These are phyloP conservation scores for Akebia trifoliata DNA, from an alignment of 164 flowering plant genomes.

Conservation along the genomic window DNA sequence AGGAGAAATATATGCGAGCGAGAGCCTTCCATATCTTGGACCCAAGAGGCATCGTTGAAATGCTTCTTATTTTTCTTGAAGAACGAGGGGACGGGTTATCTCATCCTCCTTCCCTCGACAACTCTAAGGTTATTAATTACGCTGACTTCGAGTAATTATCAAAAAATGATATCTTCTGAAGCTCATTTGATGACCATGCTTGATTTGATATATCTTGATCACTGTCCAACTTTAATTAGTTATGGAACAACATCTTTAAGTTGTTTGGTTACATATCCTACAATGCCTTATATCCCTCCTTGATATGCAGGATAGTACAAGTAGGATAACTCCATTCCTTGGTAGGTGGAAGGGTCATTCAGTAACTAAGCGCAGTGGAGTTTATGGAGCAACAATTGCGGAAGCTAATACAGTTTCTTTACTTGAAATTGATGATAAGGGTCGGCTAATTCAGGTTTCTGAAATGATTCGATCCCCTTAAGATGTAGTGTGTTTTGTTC, in stretches of 20 bases:
- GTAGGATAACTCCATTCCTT: slow-evolving; percentile 58
- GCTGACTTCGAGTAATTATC: neutral
- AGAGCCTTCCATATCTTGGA: slow-evolving; percentile 92
- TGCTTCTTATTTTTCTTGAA: slow-evolving; percentile 84
- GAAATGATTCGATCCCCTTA: neutral
- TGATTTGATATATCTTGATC: neutral
- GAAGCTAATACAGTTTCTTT: slow-evolving; percentile 62
- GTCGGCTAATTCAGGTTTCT: slow-evolving; percentile 74
- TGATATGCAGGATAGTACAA: slow-evolving; percentile 36
- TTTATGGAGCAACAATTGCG: slow-evolving; percentile 84
- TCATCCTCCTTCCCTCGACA: slow-evolving; percentile 39
- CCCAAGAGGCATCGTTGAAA: slow-evolving; percentile 76
- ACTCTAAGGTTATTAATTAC: slow-evolving; percentile 36
- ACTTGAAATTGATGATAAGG: slow-evolving; percentile 65
- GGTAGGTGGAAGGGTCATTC: slow-evolving; percentile 91
- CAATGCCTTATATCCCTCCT: neutral
- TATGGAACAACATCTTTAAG: neutral
- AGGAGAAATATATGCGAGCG: slow-evolving; percentile 59
- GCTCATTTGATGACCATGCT: neutral
- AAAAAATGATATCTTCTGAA: neutral
- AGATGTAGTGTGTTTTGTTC: neutral
- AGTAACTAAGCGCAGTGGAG: slow-evolving; percentile 84
- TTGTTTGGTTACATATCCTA: neutral
- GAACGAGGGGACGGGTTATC: slow-evolving; percentile 45
- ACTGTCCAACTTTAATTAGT: slow-evolving; percentile 1